Conservation (phyloP, 1,284 basidiomycete species). For the Wolfiporia cocos region DNA sequence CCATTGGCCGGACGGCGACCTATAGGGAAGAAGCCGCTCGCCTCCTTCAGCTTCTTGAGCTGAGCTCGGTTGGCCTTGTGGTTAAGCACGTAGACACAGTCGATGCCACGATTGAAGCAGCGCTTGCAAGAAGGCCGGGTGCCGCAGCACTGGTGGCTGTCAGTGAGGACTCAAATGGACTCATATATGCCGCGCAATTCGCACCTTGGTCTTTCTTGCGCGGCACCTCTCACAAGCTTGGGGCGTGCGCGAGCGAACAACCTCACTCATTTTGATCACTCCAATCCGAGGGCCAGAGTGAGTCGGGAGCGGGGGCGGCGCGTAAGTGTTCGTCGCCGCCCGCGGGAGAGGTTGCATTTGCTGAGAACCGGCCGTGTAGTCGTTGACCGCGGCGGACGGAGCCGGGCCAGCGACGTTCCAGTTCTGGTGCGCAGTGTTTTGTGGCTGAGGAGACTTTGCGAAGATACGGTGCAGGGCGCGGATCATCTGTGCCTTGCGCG, state of each 20-base stretch:
- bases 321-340: background rate
- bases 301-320: background rate
- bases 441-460: background rate
- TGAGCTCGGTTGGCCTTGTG: constrained; percentile 13
- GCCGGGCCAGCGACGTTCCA: background rate
- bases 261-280: background rate
- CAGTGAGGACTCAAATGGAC: background rate
- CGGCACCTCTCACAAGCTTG: constrained; percentile 18
- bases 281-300: background rate
- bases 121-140: constrained; percentile 13
- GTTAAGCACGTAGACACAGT: constrained; percentile 15
- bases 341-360: background rate
- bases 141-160: constrained; percentile 12
- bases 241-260: constrained; percentile 5
- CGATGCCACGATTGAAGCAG: constrained; percentile 7
- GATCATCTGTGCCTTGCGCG: background rate
- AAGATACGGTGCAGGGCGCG: background rate
- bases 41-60: constrained; percentile 4
- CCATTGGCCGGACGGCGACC: background rate
- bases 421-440: background rate
- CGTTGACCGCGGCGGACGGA: background rate
- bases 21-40: constrained; percentile 1
- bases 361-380: background rate
- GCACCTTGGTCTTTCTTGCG: constrained; percentile 16
- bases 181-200: background rate